These are phyloP conservation scores for Dioscorea alata DNA, from an alignment of 106 monocot genomes.

Conservation along the genomic window DNA sequence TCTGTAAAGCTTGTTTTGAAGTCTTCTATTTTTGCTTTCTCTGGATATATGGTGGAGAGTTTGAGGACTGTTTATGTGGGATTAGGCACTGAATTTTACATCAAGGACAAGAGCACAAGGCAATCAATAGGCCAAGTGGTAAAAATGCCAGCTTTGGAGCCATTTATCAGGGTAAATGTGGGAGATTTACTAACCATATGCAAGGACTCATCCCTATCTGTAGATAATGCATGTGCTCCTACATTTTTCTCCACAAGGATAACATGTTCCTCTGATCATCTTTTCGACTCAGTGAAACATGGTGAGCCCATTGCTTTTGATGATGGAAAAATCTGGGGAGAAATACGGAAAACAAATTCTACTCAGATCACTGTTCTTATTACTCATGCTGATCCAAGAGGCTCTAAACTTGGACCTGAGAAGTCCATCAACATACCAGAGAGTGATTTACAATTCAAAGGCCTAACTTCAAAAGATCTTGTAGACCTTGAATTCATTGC, in stretches of 20 bases:
- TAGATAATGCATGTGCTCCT: neutral
- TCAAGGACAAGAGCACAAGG: slow-evolving; percentile 19
- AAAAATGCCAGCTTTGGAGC: slow-evolving; percentile 20
- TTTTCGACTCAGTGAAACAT: slow-evolving; percentile 35
- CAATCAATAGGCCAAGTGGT: slow-evolving; percentile 15
- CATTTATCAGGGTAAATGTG: slow-evolving; percentile 24
- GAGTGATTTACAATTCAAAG: slow-evolving; percentile 30
- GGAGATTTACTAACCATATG: slow-evolving; percentile 39
- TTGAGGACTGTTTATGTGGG: slow-evolving; percentile 28
- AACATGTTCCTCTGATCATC: slow-evolving; percentile 27
- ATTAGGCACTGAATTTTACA: slow-evolving; percentile 22
- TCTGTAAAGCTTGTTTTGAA: slow-evolving; percentile 17
- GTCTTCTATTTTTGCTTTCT: slow-evolving; percentile 8
- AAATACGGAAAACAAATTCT: slow-evolving; percentile 16
- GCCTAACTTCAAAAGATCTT: slow-evolving; percentile 36
- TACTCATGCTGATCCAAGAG: slow-evolving; percentile 32
- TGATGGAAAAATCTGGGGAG: slow-evolving; percentile 41
- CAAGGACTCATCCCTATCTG: slow-evolving; percentile 3
- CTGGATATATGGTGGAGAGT: slow-evolving; percentile 34
- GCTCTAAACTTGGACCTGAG: slow-evolving; percentile 36
- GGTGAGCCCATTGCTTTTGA: slow-evolving; percentile 52
- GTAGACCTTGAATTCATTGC: slow-evolving; percentile 38
- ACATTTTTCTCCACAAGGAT: slow-evolving; percentile 10
- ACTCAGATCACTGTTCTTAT: slow-evolving; percentile 22
- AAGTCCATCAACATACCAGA: slow-evolving; percentile 47